Evolutionary conservation across 768 basidiomycete genomes (phyloP).

Genomic region (Myochromella boudieri): DNA sequence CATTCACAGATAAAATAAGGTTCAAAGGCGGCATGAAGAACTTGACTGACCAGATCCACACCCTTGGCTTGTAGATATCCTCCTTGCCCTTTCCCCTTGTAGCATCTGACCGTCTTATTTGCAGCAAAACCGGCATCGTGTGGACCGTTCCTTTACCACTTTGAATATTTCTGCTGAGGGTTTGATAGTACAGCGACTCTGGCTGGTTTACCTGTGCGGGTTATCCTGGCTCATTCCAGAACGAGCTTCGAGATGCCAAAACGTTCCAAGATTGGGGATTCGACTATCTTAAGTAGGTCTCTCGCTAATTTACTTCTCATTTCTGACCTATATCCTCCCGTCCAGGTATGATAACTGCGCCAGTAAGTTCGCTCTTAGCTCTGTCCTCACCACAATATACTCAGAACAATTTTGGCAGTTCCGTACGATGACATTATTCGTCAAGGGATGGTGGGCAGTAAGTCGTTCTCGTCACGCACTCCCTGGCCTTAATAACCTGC

Average conservation of each 20-base stretch:
- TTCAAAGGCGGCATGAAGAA: conserved; percentile 59
- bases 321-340: background rate
- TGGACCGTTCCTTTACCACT: conserved; percentile 13
- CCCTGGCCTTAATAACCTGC: background rate
- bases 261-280: conserved; percentile 67
- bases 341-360: conserved; percentile 56
- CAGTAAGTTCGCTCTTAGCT: too few relatives aligned
- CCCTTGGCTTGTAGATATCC: conserved; percentile 51
- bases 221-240: conserved; percentile 64
- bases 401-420: too few relatives aligned
- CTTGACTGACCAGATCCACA: conserved; percentile 56
- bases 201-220: conserved; percentile 70
- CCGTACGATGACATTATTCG: conserved; percentile 59
- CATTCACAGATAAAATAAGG: conserved; percentile 40
- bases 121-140: conserved; percentile 43
- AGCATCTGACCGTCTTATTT: background rate
- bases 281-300: conserved; percentile 61
- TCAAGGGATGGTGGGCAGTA: conserved; percentile 54
- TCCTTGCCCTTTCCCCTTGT: background rate
- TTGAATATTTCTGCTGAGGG: conserved; percentile 1
- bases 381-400: background rate
- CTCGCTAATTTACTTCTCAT: background rate
- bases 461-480: conserved; percentile 18
- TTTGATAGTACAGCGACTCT: conserved; percentile 50
- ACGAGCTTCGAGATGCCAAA: conserved; percentile 56